Evolutionary conservation across 1,139 yeast species (phyloP).

Genomic region (Kodamaea plutei): DNA sequence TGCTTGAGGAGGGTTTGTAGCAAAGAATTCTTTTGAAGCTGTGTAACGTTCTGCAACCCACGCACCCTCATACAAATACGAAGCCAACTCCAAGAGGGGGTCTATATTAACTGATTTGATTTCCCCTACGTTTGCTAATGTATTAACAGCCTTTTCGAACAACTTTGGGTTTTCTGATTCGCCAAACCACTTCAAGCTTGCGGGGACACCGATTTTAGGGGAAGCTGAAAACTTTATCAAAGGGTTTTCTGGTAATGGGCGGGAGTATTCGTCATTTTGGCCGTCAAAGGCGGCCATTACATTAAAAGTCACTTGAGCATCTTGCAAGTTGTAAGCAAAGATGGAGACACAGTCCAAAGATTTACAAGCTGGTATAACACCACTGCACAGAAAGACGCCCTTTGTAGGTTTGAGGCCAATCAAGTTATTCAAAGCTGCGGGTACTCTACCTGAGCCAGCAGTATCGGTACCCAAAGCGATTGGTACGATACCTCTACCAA

Average conservation of each 20-base stretch:
- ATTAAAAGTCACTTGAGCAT: conserved; percentile 74
- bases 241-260: conserved; percentile 68
- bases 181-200: conserved; percentile 69
- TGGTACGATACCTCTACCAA: conserved; percentile 85
- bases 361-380: conserved; percentile 97
- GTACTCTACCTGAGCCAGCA: conserved; percentile 98
- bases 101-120: conserved; percentile 64
- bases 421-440: conserved; percentile 91
- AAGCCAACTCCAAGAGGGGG: conserved; percentile 77
- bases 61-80: conserved; percentile 91
- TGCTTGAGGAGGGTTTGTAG: conserved; percentile 66
- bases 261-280: conserved; percentile 75
- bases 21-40: conserved; percentile 71
- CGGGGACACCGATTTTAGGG: conserved; percentile 77
- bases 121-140: conserved; percentile 53
- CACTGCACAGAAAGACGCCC: conserved; percentile 78
- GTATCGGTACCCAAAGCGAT: conserved; percentile 92
- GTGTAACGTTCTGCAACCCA: conserved; percentile 97
- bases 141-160: conserved; percentile 57
- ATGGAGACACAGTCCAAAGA: conserved; percentile 90
- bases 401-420: conserved; percentile 90
- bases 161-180: conserved; percentile 73
- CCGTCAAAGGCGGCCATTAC: conserved; percentile 69
- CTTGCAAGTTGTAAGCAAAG: conserved; percentile 70
- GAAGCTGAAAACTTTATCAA: conserved; percentile 50